phyloP scores from a whole-genome alignment of 106 monocot genomes.

The Apostasia shenzhenica region DNA sequence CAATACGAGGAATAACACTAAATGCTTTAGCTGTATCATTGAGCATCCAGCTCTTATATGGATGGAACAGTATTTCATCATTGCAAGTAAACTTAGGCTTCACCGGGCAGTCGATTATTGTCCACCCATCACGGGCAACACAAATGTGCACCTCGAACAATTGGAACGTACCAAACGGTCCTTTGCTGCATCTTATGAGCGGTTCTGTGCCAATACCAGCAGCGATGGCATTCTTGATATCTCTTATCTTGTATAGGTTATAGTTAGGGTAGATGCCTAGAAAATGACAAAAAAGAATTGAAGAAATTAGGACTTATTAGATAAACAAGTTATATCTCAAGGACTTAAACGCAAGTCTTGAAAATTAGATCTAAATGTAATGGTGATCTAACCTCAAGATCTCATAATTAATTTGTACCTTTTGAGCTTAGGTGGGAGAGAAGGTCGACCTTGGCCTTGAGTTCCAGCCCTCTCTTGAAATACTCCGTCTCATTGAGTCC shows the following conservation, averaged over 20 bases:
- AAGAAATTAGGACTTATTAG: neutral
- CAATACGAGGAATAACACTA: neutral
- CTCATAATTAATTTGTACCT: neutral
- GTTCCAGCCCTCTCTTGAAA: constrained; percentile 4
- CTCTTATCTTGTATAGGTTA: neutral
- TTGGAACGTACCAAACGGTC: neutral
- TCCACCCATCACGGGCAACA: neutral
- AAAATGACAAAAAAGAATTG: neutral
- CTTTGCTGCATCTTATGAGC: constrained; percentile 1
- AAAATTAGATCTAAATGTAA: neutral
- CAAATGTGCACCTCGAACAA: constrained; percentile 4
- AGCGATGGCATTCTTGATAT: constrained; percentile 5
- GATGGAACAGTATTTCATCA: constrained; percentile 4
- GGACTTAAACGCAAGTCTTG: neutral
- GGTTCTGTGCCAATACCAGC: neutral
- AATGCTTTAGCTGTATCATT: neutral
- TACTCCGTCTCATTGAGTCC: constrained; percentile 3
- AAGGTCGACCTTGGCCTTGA: neutral
- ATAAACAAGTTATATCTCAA: neutral
- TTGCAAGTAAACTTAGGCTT: constrained; percentile 4
- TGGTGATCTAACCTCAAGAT: neutral
- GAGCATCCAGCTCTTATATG: neutral
- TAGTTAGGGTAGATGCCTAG: neutral
- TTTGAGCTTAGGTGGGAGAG: neutral
- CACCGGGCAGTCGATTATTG: neutral